Evolutionary conservation across 768 basidiomycete species (phyloP).

Genomic region (Coprinellus micaceus): DNA sequence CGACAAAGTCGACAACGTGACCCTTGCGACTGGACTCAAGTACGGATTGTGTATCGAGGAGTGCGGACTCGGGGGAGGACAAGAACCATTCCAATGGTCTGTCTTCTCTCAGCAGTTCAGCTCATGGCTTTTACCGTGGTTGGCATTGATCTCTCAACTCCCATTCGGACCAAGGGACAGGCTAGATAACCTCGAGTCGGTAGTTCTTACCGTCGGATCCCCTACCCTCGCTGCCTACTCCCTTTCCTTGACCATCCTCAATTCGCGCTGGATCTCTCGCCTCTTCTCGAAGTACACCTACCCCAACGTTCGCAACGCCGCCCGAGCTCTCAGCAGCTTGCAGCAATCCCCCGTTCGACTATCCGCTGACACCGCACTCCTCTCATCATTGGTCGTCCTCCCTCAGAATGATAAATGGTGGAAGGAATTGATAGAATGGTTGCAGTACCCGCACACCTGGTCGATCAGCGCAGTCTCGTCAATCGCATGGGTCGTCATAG

Average conservation of each 20-base stretch:
- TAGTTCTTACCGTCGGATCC: conserved; percentile 41
- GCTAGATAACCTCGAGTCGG: conserved; percentile 39
- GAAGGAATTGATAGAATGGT: conserved; percentile 25
- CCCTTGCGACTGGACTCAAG: conserved; percentile 25
- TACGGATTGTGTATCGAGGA: conserved; percentile 25
- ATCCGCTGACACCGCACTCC: conserved; percentile 20
- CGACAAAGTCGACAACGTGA: conserved; percentile 16
- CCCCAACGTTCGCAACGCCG: conserved; percentile 27
- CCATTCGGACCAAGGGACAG: conserved; percentile 41
- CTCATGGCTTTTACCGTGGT: conserved; percentile 46
- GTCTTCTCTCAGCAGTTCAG: conserved; percentile 37
- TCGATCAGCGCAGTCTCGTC: conserved; percentile 35
- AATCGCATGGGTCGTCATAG: conserved; percentile 42
- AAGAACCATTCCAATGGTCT: conserved; percentile 29
- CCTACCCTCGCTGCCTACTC: conserved; percentile 45
- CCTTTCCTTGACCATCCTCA: conserved; percentile 39
- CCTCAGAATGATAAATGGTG: conserved; percentile 43
- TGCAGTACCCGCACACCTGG: conserved; percentile 34
- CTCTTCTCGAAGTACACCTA: conserved; percentile 27
- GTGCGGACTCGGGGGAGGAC: conserved; percentile 25
- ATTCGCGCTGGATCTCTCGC: conserved; percentile 38
- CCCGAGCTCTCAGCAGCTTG: conserved; percentile 32
- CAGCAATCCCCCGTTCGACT: conserved; percentile 40
- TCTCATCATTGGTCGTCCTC: conserved; percentile 41
- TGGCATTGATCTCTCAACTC: conserved; percentile 48